Evolutionary conservation across 768 basidiomycete genomes (phyloP), one percentile per base, ranked within the genome.

Genomic region (Pleurotus pulmonarius): DNA sequence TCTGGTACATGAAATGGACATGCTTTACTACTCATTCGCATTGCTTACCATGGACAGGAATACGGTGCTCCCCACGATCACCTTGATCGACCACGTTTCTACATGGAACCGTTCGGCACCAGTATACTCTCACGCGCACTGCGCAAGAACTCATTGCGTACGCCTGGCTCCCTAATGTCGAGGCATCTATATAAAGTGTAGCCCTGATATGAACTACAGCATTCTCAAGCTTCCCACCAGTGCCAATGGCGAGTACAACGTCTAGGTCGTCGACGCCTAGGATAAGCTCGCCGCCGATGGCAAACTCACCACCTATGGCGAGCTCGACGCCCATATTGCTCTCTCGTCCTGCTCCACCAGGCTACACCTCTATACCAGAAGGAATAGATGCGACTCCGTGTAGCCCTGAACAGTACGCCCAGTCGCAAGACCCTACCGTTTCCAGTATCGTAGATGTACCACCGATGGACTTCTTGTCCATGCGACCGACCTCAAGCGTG

Each of bases 321-420:
- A 53, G 51, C 38, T 39, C 37, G 7, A 39, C 51, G 12, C 16
- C 22, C 7, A 16, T 39, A 18, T 24, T 15, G 12, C 38, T 39
- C 5, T 38, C 51, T 2, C 11, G n/a, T 3, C 24, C 29, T 37
- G 37, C 51, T 5, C 51, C 51, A 11, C 51, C 51, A 41, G 51
- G 51, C 9, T 53, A 53, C 51, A 39, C 51, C 7, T 53, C 51
- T n/a, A 53, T 53, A 7, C 51, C 51, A 40, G 51, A 53, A 37
- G 51, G 51, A 15, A 22, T 53, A 15, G 51, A 53, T 40, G 38
- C 51, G 3, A 39, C 51, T 11, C 16, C 22, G 4, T 53, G 20
- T 44, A 34, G 41, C 20, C 39, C 41, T 37, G 38, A 20, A 24
- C 38, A 29, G 41, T 40, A 37, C 51, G 15, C 38, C 51, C 29